Conservation (phyloP, 495 filamentous ascomycete genomes). For the Daldinia vernicosa region DNA sequence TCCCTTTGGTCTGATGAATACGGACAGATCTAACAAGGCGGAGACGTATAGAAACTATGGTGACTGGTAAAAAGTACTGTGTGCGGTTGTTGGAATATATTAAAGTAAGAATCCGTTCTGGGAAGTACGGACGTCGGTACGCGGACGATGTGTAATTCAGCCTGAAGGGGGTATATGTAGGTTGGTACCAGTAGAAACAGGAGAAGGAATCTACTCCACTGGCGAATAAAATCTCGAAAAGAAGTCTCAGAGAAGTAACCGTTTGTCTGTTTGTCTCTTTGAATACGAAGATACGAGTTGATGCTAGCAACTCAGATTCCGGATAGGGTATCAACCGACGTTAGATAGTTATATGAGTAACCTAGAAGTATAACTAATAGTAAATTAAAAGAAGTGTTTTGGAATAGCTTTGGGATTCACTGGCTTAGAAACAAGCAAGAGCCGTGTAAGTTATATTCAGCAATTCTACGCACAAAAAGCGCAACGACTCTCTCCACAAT, state of each 20-base stretch:
- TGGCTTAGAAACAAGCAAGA: constrained; percentile 4
- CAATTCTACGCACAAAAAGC: constrained; percentile 37
- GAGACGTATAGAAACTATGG: constrained; percentile 34
- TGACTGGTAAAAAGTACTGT: constrained; percentile 21
- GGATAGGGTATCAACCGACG: constrained; percentile 10
- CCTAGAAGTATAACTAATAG: constrained; percentile 2
- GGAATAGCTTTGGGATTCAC: constrained; percentile 21
- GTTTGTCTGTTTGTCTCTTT: constrained; percentile 6
- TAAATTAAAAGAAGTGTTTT: constrained; percentile 25
- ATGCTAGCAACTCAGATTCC: not conserved
- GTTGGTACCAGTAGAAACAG: constrained; percentile 11
- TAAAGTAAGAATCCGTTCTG: constrained; percentile 31
- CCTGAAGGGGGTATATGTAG: constrained; percentile 37
- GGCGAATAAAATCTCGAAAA: constrained; percentile 19
- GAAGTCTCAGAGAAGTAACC: constrained; percentile 7
- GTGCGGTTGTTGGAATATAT: constrained; percentile 28
- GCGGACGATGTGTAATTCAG: constrained; percentile 34
- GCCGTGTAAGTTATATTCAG: constrained; percentile 7
- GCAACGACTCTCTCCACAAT: constrained; percentile 17
- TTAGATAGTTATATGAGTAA: constrained; percentile 12
- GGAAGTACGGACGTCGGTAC: constrained; percentile 39
- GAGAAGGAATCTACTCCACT: constrained; percentile 21
- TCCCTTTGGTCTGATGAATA: constrained; percentile 31
- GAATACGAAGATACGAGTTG: not conserved
- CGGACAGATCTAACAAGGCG: constrained; percentile 29